These are phyloP conservation scores for Penicillium occitanis DNA, from an alignment of 2,329 filamentous ascomycete genomes.

Conservation along the genomic window DNA sequence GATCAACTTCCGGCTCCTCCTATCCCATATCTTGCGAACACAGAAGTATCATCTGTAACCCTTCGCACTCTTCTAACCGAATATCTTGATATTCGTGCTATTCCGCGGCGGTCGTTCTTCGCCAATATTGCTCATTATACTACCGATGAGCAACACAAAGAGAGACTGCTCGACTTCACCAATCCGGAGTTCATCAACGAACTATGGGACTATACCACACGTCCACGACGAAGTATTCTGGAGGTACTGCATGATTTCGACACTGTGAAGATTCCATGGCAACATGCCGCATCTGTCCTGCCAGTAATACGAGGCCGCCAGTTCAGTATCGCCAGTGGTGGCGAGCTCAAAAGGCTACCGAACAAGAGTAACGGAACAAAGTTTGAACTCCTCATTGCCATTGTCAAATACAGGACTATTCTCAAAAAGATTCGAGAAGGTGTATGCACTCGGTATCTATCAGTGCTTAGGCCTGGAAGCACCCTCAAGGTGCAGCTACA, in stretches of 20 bases:
- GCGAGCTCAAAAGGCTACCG: conserved; percentile 43
- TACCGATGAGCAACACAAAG: conserved; percentile 68
- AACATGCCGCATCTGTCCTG: conserved; percentile 69
- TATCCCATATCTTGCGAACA: conserved; percentile 39
- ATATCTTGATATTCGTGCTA: conserved; percentile 84
- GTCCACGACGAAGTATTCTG: conserved; percentile 83
- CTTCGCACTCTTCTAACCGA: conserved; percentile 75
- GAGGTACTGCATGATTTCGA: conserved; percentile 91
- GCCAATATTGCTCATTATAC: conserved; percentile 74
- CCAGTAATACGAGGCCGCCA: conserved; percentile 83
- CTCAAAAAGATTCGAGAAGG: conserved; percentile 81
- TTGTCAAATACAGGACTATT: conserved; percentile 88
- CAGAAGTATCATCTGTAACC: conserved; percentile 50
- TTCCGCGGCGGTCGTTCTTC: conserved; percentile 86
- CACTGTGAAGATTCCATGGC: conserved; percentile 75
- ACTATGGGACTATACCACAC: conserved; percentile 91
- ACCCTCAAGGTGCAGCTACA: conserved; percentile 60
- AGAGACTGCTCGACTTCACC: conserved; percentile 80
- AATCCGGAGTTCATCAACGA: conserved; percentile 80
- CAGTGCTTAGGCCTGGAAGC: conserved; percentile 60
- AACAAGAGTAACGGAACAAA: conserved; percentile 49
- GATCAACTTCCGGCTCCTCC: conserved; percentile 30
- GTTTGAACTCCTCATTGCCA: conserved; percentile 75
- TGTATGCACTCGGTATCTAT: conserved; percentile 85
- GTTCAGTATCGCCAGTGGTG: conserved; percentile 86